Evolutionary conservation across 2,329 filamentous ascomycete genomes (phyloP), one percentile per base, ranked within the genome.

Genomic region (Juglanconis juglandina): DNA sequence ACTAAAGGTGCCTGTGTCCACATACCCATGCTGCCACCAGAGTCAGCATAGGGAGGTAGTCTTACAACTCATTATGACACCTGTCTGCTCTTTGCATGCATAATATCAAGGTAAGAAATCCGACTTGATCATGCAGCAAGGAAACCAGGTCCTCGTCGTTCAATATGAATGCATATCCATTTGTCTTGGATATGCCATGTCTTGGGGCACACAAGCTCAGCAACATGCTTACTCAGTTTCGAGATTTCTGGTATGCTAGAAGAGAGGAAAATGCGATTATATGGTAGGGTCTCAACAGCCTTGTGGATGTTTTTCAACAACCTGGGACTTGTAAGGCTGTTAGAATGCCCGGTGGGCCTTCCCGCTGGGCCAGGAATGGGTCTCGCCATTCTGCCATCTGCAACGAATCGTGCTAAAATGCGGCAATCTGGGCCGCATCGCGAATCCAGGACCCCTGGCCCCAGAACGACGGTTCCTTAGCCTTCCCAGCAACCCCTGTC

Each of bases 401-500:
- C 39, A 42, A 42, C 10, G 10, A 14, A 42, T 14, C 11, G 39
- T 5, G 39, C 39, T 42, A 42, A 53, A 11, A 13, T n/a, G 24
- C 35, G 35, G 17, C 10, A 41, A 33, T 53, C 34, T 30, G 34
- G 34, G 17, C 34, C n/a, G 30, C 17, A 11, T 33, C 14, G 50
- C 39, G 39, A 14, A 42, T 13, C 39, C 5, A 42, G 10, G 39
- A 42, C 39, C 39, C 47, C 46, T 47, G 44, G 34, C 47, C 47
- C 53, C 53, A 44, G 34, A 34, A 56, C 17, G 24, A 24, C 24
- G 24, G 24, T 2, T 24, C 24, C 24, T 24, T 49, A 50, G 42
- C 54, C 50, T 61, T 42, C 46, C 53, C 55, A 53, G 49, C 49
- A 48, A 63, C 42, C 61, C 61, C 50, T 60, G 61, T 53, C 52